Evolutionary conservation across 1,284 basidiomycete species (phyloP), one percentile per base, ranked within the genome.

Genomic region (Rugosomyces carneus): DNA sequence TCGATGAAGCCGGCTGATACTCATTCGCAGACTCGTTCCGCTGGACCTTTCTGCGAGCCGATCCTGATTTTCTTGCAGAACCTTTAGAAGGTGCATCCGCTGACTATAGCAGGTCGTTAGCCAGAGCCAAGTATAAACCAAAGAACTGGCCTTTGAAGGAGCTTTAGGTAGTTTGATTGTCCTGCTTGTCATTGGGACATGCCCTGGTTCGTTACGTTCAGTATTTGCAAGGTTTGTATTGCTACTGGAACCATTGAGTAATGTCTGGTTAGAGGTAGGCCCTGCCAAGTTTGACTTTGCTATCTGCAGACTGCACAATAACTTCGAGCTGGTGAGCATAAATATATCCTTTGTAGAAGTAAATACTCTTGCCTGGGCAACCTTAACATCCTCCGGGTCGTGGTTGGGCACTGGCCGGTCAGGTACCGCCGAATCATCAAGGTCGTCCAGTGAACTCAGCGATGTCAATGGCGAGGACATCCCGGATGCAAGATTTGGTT

Each of bases 381-480:
- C 69, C 42, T 62, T 62, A 37, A 74, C 40, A 37, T 74, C 70
- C 32, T 73, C 71, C 4, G 56, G 41, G 34, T 65, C 63, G 37
- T 51, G 50, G 37, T 47, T 51, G 29, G 56, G 40, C 18, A 42
- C 37, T 19, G 47, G 49, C 16, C 53, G 49, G 32, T 60, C 49
- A 18, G 62, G 57, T 20, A 57, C 51, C 18, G 45, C 52, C 35
- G 63, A 63, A n/a, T 78, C 76, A 26, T 78, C 75, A 13, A 58
- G 57, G 46, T 81, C 83, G 39, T 83, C 82, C 43, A 87, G 63
- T 41, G 84, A 86, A 53, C 81, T 86, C 44, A 89, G 62, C 1
- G 84, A 85, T 15, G 86, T 88, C 38, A 89, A 65, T 5, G 85
- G 84, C 5, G 85, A 89, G 19, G 83, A 85, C 60, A 77, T 60